Evolutionary conservation across 148 eudicot genomes (phyloP).

Genomic region (Vaccinium macrocarpon): DNA sequence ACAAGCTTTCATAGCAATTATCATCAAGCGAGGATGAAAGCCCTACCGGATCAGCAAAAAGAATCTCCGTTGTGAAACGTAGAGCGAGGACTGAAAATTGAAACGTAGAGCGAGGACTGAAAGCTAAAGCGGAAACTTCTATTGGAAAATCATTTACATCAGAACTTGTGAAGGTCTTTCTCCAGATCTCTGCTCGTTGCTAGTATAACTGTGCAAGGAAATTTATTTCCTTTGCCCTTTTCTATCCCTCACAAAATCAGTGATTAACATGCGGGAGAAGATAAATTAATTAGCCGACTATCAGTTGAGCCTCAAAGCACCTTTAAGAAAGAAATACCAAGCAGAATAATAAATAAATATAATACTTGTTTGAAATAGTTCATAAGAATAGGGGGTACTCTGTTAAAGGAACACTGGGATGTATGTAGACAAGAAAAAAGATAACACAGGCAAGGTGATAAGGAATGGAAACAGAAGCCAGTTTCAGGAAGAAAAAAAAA

Average conservation of each 20-base stretch:
- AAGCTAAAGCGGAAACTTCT: not conserved
- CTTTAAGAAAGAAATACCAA: not conserved
- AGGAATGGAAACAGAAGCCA: conserved; percentile 5
- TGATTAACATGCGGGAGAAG: not conserved
- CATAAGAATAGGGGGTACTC: not conserved
- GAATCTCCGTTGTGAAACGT: not conserved
- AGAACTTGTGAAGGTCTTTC: not conserved
- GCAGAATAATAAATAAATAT: not conserved
- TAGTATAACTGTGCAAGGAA: too few relatives aligned
- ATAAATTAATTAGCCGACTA: not conserved
- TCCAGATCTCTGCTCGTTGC: too few relatives aligned
- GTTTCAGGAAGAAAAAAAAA: not conserved
- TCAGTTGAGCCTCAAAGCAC: not conserved
- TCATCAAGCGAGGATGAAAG: not conserved
- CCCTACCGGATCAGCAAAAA: not conserved
- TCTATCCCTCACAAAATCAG: too few relatives aligned
- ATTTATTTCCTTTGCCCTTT: too few relatives aligned
- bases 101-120: not conserved
- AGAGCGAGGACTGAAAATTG: not conserved
- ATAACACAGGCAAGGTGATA: not conserved
- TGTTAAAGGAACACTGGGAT: not conserved
- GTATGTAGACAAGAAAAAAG: not conserved
- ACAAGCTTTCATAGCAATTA: too few relatives aligned
- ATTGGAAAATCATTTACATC: not conserved
- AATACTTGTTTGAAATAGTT: not conserved